Evolutionary conservation across 169 alveolate genomes (phyloP).

Genomic region (Plasmodium vivax): DNA sequence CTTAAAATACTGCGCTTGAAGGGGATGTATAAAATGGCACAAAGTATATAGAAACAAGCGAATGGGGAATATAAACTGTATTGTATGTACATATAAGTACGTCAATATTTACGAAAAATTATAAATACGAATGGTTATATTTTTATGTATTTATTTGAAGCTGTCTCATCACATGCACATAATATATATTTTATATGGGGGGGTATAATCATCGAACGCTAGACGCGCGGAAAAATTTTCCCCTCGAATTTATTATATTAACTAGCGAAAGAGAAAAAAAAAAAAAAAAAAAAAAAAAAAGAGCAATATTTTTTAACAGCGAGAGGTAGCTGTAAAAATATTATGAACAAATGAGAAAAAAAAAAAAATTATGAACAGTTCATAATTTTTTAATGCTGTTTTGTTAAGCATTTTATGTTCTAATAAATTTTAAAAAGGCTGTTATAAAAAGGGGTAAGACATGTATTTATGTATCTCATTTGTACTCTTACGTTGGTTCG

Average conservation of each 20-base stretch:
- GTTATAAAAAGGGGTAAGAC: not conserved
- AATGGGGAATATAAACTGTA: not conserved
- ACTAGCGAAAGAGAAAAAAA: not conserved
- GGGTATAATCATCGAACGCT: not conserved
- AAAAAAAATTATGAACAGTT: conserved; percentile 4
- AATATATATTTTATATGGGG: not conserved
- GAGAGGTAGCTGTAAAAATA: not conserved
- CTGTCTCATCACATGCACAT: not conserved
- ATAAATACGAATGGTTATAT: not conserved
- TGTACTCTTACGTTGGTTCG: not conserved
- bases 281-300: not conserved
- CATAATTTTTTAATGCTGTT: not conserved
- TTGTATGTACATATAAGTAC: not conserved
- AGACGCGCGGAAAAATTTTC: not conserved
- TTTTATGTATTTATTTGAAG: not conserved
- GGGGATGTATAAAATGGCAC: not conserved
- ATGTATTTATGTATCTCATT: not conserved
- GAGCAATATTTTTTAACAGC: not conserved
- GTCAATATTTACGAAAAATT: not conserved
- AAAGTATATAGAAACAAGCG: not conserved
- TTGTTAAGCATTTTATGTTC: not conserved
- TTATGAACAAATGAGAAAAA: not conserved
- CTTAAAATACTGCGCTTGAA: not conserved
- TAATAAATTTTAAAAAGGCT: not conserved
- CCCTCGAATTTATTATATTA: not conserved